Conservation (phyloP, 805 yeast genomes). For the Danielia reshetovae region DNA sequence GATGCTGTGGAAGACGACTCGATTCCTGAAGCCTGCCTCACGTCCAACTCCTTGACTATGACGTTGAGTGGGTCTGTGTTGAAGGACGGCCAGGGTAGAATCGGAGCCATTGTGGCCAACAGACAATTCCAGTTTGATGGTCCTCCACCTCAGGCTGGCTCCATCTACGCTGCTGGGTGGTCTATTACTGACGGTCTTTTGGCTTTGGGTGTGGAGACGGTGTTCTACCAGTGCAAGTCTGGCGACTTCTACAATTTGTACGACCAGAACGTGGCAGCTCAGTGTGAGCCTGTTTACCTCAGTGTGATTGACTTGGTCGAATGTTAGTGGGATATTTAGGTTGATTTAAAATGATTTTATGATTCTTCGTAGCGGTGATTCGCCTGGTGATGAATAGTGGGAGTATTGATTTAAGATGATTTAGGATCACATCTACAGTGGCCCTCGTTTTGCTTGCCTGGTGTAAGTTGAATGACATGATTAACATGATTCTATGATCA, state of each 20-base stretch:
- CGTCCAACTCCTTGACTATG: slow-evolving; percentile 47
- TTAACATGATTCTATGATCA: no score
- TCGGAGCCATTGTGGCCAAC: slow-evolving; percentile 78
- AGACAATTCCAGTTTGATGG: slow-evolving; percentile 80
- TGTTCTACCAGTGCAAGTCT: slow-evolving; percentile 71
- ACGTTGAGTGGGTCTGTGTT: slow-evolving; percentile 48
- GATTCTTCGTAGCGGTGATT: no score
- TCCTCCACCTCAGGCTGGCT: slow-evolving; percentile 68
- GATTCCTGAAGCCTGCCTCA: slow-evolving; percentile 19
- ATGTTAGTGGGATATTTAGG: slow-evolving; percentile 35
- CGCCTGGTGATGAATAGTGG: no score
- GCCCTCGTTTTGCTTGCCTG: no score
- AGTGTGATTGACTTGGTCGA: slow-evolving; percentile 53
- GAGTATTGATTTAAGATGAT: no score
- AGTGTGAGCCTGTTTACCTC: slow-evolving; percentile 62
- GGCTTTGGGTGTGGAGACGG: slow-evolving; percentile 58
- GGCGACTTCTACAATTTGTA: slow-evolving; percentile 79
- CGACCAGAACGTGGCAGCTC: slow-evolving; percentile 57
- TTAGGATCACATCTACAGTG: no score
- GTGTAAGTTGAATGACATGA: no score
- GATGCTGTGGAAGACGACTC: slow-evolving; percentile 3
- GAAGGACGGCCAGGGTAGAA: slow-evolving; percentile 58
- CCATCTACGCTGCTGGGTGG: slow-evolving; percentile 30
- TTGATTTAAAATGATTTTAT: slow-evolving; percentile 9
- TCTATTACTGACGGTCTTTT: slow-evolving; percentile 54